Evolutionary conservation across 805 yeast species (phyloP), one percentile per base, ranked within the genome.

Genomic region (Myxozyma melibiosi): DNA sequence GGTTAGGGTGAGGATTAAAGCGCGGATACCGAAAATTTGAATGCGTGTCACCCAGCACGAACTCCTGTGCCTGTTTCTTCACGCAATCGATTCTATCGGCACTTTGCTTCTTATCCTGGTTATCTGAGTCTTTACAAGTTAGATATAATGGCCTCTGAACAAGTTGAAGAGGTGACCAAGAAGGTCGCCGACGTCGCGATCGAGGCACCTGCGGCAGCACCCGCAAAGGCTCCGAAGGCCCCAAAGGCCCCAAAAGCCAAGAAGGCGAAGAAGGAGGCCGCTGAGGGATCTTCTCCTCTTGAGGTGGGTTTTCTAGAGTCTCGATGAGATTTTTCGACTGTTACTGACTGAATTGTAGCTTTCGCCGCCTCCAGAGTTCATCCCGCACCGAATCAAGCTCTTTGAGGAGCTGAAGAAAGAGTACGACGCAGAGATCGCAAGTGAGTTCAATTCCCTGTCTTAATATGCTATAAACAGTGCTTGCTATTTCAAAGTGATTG

Each of bases 331-430:
- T 24, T 4, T n/a, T 16, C 30, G 13, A 6, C 7, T 14, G 51
- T 14, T 44, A 11, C 27, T 49, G 30, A 40, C 22, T 20, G 22
- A 7, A 13, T 14, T 28, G 14, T 28, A 4, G 40, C 74, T 73
- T 58, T 65, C 85, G 63, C 96, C 96, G 28, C 84, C 84, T 71
- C 96, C 97, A n/a, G 84, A 75, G 62, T 94, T 86, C 71, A 80
- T 94, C 67, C 90, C 85, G 38, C 82, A 85, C 62, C 86, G 99
- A 75, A 78, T 86, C 70, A 75, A 80, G 67, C 71, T 91, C 62
- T 94, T 91, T 70, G 95, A 90, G 57, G 80, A 85, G 71, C 79
- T 94, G 65, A 86, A 87, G 77, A 83, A 82, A 54, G 82, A 85
- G 75, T 83, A 86, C 71, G 90, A 89, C 67, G 91, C 82, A 4